Conservation (phyloP, 441 rosid genomes). For the Pelargonium myrrhifolium region DNA sequence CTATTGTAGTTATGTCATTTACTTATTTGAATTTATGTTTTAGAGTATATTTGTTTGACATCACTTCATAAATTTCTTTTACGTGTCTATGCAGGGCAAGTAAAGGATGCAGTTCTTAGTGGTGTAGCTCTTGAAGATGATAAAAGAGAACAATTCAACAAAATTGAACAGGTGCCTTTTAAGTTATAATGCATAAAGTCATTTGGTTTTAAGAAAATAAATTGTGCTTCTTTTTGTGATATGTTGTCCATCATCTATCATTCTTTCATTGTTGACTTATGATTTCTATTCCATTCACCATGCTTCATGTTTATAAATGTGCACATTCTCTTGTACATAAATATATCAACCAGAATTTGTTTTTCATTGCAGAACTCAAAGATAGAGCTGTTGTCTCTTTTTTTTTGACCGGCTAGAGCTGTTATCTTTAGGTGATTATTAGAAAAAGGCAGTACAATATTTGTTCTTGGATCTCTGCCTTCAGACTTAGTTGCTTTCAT, state of each 20-base stretch:
- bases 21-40: background rate
- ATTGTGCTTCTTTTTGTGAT: background rate
- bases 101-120: slow-evolving; percentile 78
- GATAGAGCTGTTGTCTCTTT: too few species aligned
- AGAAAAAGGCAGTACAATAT: background rate
- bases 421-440: background rate
- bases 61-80: slow-evolving; percentile 18
- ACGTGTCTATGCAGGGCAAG: slow-evolving; percentile 40
- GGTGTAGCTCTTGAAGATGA: slow-evolving; percentile 87
- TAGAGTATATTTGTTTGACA: slow-evolving; percentile 10
- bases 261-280: background rate
- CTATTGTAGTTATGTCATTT: background rate
- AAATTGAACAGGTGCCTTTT: slow-evolving; percentile 66
- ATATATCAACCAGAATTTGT: background rate
- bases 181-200: slow-evolving; percentile 13
- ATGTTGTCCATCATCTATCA: background rate
- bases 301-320: background rate
- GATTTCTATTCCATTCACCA: background rate
- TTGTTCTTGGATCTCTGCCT: background rate
- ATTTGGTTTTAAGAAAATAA: background rate
- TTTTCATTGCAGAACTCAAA: background rate
- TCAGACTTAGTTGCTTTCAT: background rate
- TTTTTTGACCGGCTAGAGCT: too few species aligned
- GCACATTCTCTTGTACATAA: background rate
- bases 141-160: slow-evolving; percentile 72